Base-by-base conservation (phyloP, 2,329 filamentous ascomycete species). In the Corniculantispora saksenae region DNA sequence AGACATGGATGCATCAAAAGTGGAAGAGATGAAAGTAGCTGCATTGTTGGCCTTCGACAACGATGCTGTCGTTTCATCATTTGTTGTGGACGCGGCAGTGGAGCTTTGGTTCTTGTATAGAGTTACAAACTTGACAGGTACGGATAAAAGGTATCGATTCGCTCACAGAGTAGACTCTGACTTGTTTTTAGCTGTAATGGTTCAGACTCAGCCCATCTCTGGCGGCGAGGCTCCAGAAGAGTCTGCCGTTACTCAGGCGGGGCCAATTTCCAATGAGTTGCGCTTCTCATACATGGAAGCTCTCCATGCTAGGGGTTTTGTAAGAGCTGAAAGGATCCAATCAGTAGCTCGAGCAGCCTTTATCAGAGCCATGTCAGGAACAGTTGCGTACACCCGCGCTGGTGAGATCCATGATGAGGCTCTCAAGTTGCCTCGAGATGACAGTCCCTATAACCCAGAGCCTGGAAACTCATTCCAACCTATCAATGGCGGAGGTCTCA, bases 231-330 rank as follows among this genome's bases (percentile, higher is more conserved):
- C n/a, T n/a, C n/a, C n/a, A n/a, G n/a, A n/a, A n/a, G 32, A 32
- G 32, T 10, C 32, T 32, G 10, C 32, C 10, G 6, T 10, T 32
- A 32, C 32, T 10, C 5, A 32, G 10, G 32, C 32, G 10, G 32
- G 10, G 32, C 10, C 32, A 10, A 5, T 32, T 32, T 10, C 32
- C 43, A 56, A 50, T 5, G 54, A 56, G 27, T 32, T 63, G 12
- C 12, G 61, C 7, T 63, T 63, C n/a, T 63, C 61, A n/a, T 63
- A 63, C 29, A 63, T 63, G 61, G 61, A 63, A 23, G 61, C 61
- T 35, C 40, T 63, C 7, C 61, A 63, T 43, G 61, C 61, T 5
- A 38, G 53, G 43, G 61, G 61, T 27, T 63, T 63, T 29, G 57
- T 53, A 13, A 57, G 40, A 17, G 53, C 29, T 19, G 61, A 48